Conservation (phyloP, 352 stramenopile species). For the Stephanocyclus meneghinianus region DNA sequence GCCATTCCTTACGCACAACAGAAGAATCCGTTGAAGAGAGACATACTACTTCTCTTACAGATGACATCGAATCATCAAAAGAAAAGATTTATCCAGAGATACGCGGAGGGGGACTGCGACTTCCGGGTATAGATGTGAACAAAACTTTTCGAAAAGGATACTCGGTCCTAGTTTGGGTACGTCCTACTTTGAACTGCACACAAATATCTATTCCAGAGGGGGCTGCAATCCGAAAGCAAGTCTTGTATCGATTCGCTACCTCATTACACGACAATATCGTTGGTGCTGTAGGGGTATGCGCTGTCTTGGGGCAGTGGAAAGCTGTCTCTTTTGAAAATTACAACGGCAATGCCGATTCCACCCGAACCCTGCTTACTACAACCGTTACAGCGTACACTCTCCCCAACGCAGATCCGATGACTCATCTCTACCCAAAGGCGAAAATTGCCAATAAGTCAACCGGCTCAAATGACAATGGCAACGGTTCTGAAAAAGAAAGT, state of each 20-base stretch:
- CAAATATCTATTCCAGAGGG: conserved; percentile 1
- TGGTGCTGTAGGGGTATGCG: conserved; percentile 55
- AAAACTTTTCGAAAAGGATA: conserved; percentile 81
- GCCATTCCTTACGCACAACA: too few species aligned
- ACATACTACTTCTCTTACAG: neutral
- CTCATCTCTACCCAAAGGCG: conserved; percentile 33
- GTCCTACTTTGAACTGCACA: conserved; percentile 44
- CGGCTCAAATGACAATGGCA: neutral
- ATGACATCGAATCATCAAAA: neutral
- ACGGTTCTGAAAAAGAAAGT: conserved; percentile 11
- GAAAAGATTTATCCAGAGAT: conserved; percentile 14
- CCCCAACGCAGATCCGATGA: conserved; percentile 50
- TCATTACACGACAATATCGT: conserved; percentile 41
- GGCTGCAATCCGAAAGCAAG: conserved; percentile 30
- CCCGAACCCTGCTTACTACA: conserved; percentile 45
- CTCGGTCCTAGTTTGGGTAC: conserved; percentile 78
- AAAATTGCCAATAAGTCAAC: conserved; percentile 6
- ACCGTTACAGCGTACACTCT: conserved; percentile 58
- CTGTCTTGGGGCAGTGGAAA: conserved; percentile 54
- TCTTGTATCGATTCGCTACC: conserved; percentile 74
- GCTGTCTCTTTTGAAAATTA: conserved; percentile 17
- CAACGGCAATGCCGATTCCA: neutral
- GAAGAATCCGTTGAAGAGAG: neutral
- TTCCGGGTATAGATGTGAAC: conserved; percentile 76
- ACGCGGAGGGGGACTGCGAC: conserved; percentile 47